Conservation (phyloP, 2,329 filamentous ascomycete genomes). For the Epichloe gansuensis region DNA sequence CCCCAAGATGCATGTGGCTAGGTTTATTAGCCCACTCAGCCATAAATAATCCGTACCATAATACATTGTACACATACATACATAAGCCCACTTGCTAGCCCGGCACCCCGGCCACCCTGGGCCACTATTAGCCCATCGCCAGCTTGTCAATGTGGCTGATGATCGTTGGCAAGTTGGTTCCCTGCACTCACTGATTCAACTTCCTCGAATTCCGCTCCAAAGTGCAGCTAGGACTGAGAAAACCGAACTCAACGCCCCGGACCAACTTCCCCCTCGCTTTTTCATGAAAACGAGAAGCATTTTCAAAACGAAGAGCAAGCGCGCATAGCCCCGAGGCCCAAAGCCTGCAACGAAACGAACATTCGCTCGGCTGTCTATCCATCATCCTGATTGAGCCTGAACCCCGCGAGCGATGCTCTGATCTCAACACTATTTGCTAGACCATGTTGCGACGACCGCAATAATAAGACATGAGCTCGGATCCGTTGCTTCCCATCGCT, state of each 20-base stretch:
- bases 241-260: not conserved
- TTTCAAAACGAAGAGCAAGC: not conserved
- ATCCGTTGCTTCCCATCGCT: slow-evolving; percentile 81
- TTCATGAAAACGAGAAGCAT: not conserved
- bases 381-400: not conserved
- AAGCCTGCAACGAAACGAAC: not conserved
- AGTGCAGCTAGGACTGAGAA: not conserved
- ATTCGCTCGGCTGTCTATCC: not conserved
- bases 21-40: too few species aligned
- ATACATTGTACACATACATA: too few species aligned
- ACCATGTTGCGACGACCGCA: slow-evolving; percentile 22
- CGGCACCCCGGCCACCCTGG: too few species aligned
- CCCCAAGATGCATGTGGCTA: too few species aligned
- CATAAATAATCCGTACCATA: too few species aligned
- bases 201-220: not conserved
- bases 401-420: not conserved
- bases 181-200: not conserved
- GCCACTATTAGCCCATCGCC: not conserved
- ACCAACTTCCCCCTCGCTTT: too few species aligned
- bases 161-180: not conserved
- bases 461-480: slow-evolving; percentile 64
- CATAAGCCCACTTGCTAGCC: too few species aligned
- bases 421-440: slow-evolving; percentile 5
- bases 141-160: not conserved
- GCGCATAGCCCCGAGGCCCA: not conserved